A percentile compares a stretch with the other conserved stretches of the same genome.
phyloP scores from a whole-genome alignment of 306 rosid species.

The Pyrus pyrifolia region DNA sequence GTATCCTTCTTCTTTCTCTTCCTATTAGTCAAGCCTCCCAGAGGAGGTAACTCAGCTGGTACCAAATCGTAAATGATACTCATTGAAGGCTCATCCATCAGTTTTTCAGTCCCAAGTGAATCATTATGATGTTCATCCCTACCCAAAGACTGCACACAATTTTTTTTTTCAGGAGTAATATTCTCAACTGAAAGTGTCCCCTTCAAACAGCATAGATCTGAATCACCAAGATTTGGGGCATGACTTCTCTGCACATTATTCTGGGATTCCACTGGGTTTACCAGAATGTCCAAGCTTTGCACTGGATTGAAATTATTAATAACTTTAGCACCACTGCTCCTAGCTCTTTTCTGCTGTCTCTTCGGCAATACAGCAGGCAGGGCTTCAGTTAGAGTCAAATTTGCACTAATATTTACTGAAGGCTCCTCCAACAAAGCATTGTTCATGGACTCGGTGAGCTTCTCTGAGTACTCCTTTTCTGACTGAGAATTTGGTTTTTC shows the following conservation, averaged over 20 bases:
- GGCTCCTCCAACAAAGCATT: neutral
- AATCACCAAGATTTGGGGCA: neutral
- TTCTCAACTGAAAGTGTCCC: neutral
- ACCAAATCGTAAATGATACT: neutral
- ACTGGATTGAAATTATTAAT: neutral
- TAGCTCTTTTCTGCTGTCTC: neutral
- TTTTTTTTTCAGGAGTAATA: neutral
- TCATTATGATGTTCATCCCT: neutral
- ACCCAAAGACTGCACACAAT: neutral
- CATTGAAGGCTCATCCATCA: neutral
- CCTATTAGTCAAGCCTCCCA: neutral
- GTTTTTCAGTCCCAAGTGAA: neutral
- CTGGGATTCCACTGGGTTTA: neutral
- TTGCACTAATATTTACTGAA: neutral
- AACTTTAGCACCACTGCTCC: neutral
- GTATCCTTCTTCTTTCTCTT: neutral
- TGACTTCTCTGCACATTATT: neutral
- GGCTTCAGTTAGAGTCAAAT: neutral
- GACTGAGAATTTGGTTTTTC: neutral
- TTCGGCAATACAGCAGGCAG: neutral
- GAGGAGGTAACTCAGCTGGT: neutral
- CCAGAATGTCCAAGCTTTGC: neutral
- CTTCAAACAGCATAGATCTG: neutral
- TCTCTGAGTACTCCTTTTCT: constrained; percentile 1
- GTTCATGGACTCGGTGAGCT: neutral